These are phyloP conservation scores for Diversispora eburnea DNA, from an alignment of 192 early-diverging fungal species.

Conservation along the genomic window DNA sequence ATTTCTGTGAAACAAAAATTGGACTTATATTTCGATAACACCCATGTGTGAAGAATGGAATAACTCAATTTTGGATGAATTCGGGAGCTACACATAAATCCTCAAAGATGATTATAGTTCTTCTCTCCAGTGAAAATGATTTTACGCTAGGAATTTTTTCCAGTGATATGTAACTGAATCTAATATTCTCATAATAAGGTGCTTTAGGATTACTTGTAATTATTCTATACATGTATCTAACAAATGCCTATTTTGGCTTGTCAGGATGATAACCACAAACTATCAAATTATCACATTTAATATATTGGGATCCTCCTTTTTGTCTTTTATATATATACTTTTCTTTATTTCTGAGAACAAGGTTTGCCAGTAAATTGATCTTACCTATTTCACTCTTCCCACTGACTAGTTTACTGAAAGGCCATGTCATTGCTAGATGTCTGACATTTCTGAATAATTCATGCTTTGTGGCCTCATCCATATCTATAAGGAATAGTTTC, in stretches of 20 bases:
- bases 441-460: not conserved
- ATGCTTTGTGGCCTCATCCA: no score
- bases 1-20: no score
- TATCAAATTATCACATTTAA: slow-evolving; percentile 21
- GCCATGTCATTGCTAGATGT: slow-evolving; percentile 7
- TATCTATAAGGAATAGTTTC: no score
- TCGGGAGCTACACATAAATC: no score
- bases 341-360: not conserved
- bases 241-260: slow-evolving; percentile 9
- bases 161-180: no score
- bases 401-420: not conserved
- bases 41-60: no score
- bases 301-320: slow-evolving; percentile 20
- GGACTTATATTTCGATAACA: no score
- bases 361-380: slow-evolving; percentile 4
- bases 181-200: no score
- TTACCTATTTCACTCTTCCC: not conserved
- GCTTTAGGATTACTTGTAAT: not conserved
- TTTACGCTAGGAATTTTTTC: no score
- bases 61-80: no score
- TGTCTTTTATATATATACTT: not conserved
- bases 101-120: no score
- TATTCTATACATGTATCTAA: not conserved
- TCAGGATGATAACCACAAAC: slow-evolving; percentile 1
- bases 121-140: no score